Percentiles rank a stretch among this genome's conserved stretches.
These are phyloP conservation scores for Cordyceps sp. DNA, from an alignment of 2,329 filamentous ascomycete genomes.

Conservation along the genomic window DNA sequence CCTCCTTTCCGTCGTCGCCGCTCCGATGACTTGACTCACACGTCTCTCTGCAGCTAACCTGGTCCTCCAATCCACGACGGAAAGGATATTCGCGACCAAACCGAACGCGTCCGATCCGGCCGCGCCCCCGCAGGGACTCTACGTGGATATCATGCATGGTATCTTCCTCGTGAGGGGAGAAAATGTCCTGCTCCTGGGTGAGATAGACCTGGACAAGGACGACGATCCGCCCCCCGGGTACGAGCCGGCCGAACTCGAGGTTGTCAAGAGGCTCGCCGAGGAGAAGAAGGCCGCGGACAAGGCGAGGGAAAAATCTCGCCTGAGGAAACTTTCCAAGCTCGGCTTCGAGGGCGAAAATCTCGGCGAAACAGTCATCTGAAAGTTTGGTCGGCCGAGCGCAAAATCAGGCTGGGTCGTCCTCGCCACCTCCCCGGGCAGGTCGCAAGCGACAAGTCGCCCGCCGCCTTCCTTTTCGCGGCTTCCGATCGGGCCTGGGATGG, in stretches of 20 bases:
- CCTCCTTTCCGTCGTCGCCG: too few relatives aligned
- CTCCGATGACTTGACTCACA: not conserved
- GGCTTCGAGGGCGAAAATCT: conserved; percentile 81
- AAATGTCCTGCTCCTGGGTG: conserved; percentile 89
- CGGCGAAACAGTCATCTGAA: conserved; percentile 52
- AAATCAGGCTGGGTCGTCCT: not conserved
- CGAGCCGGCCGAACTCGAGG: conserved; percentile 44
- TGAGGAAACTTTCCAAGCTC: conserved; percentile 55
- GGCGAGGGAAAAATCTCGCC: conserved; percentile 52
- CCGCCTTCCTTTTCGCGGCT: not conserved
- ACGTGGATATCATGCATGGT: conserved; percentile 71
- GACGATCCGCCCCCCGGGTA: conserved; percentile 70
- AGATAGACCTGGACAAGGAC: conserved; percentile 93
- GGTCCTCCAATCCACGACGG: conserved; percentile 81
- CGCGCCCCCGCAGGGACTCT: conserved; percentile 32
- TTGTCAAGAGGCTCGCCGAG: conserved; percentile 59
- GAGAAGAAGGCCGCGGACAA: conserved; percentile 54
- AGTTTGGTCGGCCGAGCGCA: not conserved
- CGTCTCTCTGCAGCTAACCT: conserved; percentile 54
- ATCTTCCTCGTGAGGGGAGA: conserved; percentile 88
- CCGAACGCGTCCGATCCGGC: conserved; percentile 22
- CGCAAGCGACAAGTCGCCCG: too few relatives aligned
- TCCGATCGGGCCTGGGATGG: conserved; percentile 9
- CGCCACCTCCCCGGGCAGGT: too few relatives aligned
- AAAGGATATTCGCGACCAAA: conserved; percentile 60